Evolutionary conservation across 495 filamentous ascomycete genomes (phyloP), one percentile per base, ranked within the genome.

Genomic region (Aspergillus campestris): DNA sequence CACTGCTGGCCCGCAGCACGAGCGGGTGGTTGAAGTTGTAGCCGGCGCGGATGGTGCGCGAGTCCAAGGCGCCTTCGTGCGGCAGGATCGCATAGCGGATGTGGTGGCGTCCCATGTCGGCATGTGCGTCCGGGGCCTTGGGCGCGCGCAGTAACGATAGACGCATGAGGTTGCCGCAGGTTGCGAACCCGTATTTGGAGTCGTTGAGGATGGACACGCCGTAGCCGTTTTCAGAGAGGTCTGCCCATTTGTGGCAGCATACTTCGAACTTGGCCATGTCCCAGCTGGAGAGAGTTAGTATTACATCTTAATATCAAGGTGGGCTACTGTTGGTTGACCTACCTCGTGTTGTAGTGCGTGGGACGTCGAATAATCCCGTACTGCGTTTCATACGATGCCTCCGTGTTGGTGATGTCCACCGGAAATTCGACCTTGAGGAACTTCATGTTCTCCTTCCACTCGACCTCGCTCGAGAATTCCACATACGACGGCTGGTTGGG

Each of bases 191-290:
- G 53, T 96, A 96, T 57, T 98, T 98, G 65, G 79, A 84, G 59
- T 98, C 92, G 62, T 98, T 98, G 29, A 97, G 75, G 53, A 98
- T 85, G 5, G 86, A 89, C 2, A 98, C 87, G 49, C 92, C 92
- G 60, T 95, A 96, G 31, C 81, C 82, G 58, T 88, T 69, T 60
- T 98, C 92, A 5, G 87, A 94, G 42, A 98, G 74, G 63, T 97
- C 92, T n/a, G 92, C 92, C 74, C 86, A 98, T 62, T 87, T 91
- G 70, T 98, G 92, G 64, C 86, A 90, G 78, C 90, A 95, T 35
- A 98, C 92, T 69, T 98, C 92, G 55, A 98, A 98, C 57, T 95
- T 95, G 55, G 92, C 92, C 91, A 95, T 95, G 54, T 98, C 92
- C 92, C 92, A 98, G 60, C 78, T 84, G 32, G 3, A 43, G 8